phyloP scores from a whole-genome alignment of 2,329 filamentous ascomycete genomes.

The Colletotrichum sansevieriae region DNA sequence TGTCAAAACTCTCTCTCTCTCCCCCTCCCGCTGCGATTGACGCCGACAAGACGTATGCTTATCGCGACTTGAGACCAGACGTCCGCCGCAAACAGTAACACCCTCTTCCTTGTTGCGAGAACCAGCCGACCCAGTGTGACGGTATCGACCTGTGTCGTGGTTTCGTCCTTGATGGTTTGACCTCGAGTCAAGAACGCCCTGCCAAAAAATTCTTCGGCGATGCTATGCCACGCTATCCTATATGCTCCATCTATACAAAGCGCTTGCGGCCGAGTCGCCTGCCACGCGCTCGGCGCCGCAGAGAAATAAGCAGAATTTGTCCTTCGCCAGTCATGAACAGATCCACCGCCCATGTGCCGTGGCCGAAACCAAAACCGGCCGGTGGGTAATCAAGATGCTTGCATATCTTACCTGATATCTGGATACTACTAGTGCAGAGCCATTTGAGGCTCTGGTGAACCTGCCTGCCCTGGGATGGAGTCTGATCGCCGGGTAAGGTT shows the following conservation, averaged over 20 bases:
- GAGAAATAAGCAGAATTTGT: constrained; percentile 5
- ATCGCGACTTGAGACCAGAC: constrained; percentile 35
- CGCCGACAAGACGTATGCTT: constrained; percentile 38
- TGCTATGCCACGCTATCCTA: constrained; percentile 23
- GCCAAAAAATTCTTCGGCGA: constrained; percentile 24
- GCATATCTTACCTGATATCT: constrained; percentile 17
- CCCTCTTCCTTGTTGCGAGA: constrained; percentile 33
- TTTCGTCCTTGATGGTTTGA: constrained; percentile 22
- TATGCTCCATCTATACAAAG: constrained; percentile 25
- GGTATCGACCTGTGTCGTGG: constrained; percentile 32
- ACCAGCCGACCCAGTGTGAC: constrained; percentile 32
- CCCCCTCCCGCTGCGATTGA: constrained; percentile 19
- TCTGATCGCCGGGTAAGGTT: constrained; percentile 6
- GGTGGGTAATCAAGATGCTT: constrained; percentile 36
- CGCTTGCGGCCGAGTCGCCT: constrained; percentile 12
- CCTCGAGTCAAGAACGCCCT: constrained; percentile 33
- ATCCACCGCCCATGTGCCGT: constrained; percentile 39
- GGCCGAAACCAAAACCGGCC: constrained; percentile 39
- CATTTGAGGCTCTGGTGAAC: constrained; percentile 10
- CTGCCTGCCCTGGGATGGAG: constrained; percentile 16
- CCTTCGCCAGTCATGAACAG: constrained; percentile 35
- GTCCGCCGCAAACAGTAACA: constrained; percentile 39
- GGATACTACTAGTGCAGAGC: constrained; percentile 7
- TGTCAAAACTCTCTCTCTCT: not conserved
- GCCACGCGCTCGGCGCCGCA: constrained; percentile 14